Conservation (phyloP, 2,329 filamentous ascomycete genomes). For the Chrysoporthe cubensis region DNA sequence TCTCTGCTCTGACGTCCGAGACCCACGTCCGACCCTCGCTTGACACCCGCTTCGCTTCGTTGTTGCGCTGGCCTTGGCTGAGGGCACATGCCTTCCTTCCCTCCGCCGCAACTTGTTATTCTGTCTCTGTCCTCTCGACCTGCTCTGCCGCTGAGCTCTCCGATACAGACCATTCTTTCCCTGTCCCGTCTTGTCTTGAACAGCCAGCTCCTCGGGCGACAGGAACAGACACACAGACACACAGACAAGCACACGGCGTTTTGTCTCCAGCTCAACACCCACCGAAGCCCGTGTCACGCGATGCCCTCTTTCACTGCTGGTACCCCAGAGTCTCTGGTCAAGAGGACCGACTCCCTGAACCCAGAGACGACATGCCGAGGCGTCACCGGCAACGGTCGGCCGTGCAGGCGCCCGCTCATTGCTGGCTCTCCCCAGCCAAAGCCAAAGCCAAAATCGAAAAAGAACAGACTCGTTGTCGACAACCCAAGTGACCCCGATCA, state of each 20-base stretch:
- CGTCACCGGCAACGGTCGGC: conserved; percentile 78
- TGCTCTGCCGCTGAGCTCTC: neutral
- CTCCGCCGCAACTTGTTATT: conserved; percentile 5
- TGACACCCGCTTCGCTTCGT: conserved; percentile 15
- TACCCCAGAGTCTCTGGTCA: conserved; percentile 81
- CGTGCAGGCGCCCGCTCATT: conserved; percentile 74
- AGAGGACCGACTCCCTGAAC: conserved; percentile 82
- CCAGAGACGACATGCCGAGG: conserved; percentile 85
- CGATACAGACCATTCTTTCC: neutral
- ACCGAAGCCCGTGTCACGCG: conserved; percentile 29
- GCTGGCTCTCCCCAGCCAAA: conserved; percentile 46
- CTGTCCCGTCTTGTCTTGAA: neutral
- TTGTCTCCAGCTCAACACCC: conserved; percentile 3
- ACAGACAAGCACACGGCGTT: neutral
- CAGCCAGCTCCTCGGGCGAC: neutral
- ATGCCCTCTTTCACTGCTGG: conserved; percentile 71
- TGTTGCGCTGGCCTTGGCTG: conserved; percentile 24
- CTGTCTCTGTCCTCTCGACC: conserved; percentile 5
- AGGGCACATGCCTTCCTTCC: conserved; percentile 7
- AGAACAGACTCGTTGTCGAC: conserved; percentile 42
- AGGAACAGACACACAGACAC: conserved; percentile 2
- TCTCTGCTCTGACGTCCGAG: conserved; percentile 24
- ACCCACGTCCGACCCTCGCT: conserved; percentile 19
- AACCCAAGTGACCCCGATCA: conserved; percentile 63
- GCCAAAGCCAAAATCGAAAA: conserved; percentile 38